Evolutionary conservation across 768 basidiomycete genomes (phyloP).

Genomic region (Leccinum obscurum): DNA sequence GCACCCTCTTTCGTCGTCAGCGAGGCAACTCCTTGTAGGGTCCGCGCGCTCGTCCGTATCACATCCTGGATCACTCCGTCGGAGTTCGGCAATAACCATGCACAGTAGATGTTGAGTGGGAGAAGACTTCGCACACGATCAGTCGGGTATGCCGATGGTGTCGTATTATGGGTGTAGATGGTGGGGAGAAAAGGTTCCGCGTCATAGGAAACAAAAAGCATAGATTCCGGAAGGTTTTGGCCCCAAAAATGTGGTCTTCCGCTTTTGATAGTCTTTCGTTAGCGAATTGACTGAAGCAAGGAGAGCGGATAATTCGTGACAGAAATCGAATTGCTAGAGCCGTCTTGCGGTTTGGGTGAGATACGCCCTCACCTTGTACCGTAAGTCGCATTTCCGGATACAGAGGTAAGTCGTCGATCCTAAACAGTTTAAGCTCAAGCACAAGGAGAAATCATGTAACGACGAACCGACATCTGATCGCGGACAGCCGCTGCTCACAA

Average conservation of each 20-base stretch:
- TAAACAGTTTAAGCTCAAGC: too few species aligned
- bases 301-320: neutral
- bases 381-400: neutral
- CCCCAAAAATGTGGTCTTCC: neutral
- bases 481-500: too few species aligned
- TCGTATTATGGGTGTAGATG: conserved; percentile 37
- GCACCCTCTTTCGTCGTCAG: conserved; percentile 28
- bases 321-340: neutral
- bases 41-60: conserved; percentile 34
- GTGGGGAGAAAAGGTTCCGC: conserved; percentile 48
- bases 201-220: conserved; percentile 4
- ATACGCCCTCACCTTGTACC: conserved; percentile 4
- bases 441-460: too few species aligned
- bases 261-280: conserved; percentile 12
- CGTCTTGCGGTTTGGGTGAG: neutral
- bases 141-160: conserved; percentile 46
- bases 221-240: neutral
- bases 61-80: conserved; percentile 35
- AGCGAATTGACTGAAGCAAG: conserved; percentile 13
- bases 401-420: neutral
- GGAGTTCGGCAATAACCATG: neutral
- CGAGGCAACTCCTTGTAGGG: conserved; percentile 40
- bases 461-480: too few species aligned
- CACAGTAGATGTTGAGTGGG: conserved; percentile 48
- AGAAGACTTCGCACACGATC: conserved; percentile 36